These are phyloP conservation scores for Holtermanniella nyarrowii DNA, from an alignment of 768 basidiomycete genomes.

Conservation along the genomic window DNA sequence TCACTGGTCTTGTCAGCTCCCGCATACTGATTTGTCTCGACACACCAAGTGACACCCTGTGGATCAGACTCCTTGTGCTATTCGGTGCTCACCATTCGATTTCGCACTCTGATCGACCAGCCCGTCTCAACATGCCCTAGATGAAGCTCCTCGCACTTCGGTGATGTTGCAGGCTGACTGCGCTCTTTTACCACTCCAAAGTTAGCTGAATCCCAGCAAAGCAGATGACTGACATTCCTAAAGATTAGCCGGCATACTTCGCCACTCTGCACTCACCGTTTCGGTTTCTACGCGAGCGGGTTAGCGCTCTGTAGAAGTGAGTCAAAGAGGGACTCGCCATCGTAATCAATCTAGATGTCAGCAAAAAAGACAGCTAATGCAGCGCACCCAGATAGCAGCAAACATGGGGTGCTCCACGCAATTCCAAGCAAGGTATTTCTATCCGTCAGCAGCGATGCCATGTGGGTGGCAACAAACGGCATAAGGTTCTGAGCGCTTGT, in stretches of 20 bases:
- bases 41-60: conserved; percentile 36
- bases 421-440: conserved; percentile 28
- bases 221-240: too few species aligned
- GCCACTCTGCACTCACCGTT: background rate
- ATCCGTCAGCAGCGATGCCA: background rate
- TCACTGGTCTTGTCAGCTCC: conserved; percentile 13
- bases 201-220: too few species aligned
- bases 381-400: conserved; percentile 26
- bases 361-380: too few species aligned
- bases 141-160: conserved; percentile 21
- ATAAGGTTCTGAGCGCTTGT: conserved; percentile 16
- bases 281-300: too few species aligned
- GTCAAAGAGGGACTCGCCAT: too few species aligned
- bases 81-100: conserved; percentile 24
- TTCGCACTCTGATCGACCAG: conserved; percentile 20
- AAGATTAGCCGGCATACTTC: too few species aligned
- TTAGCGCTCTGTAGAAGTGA: too few species aligned
- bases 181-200: conserved; percentile 23
- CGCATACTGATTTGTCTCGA: background rate
- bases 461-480: conserved; percentile 7
- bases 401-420: conserved; percentile 17
- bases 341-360: conserved; percentile 25
- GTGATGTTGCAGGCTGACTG: conserved; percentile 21
- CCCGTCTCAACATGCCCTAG: conserved; percentile 15
- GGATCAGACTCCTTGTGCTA: conserved; percentile 11